Evolutionary conservation across 257 asterid species (phyloP).

Genomic region (Nicotiana paniculata): DNA sequence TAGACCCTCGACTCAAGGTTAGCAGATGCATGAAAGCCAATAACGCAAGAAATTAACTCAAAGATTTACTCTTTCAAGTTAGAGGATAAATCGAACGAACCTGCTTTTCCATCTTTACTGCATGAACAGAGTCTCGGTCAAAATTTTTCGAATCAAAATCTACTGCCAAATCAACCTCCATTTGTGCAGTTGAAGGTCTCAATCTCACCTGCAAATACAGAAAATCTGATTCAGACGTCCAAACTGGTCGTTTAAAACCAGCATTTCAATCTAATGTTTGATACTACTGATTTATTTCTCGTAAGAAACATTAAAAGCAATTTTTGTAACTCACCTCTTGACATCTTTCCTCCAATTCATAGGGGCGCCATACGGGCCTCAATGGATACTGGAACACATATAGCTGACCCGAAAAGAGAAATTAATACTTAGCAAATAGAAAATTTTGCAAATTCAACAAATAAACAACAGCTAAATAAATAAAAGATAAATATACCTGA

Average conservation of each 20-base stretch:
- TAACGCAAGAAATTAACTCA: too few species aligned
- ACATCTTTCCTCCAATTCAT: constrained; percentile 65
- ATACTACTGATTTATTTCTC: neutral
- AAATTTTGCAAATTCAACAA: neutral
- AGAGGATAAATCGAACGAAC: constrained; percentile 19
- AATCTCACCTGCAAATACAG: constrained; percentile 60
- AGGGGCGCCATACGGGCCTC: constrained; percentile 85
- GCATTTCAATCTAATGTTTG: neutral
- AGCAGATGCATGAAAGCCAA: too few species aligned
- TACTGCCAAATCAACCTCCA: constrained; percentile 73
- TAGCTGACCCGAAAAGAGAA: constrained; percentile 29
- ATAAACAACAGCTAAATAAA: neutral
- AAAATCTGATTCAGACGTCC: neutral
- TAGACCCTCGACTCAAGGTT: too few species aligned
- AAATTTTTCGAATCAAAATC: constrained; percentile 61
- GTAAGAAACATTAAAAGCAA: neutral
- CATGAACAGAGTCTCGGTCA: constrained; percentile 39
- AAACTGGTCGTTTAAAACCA: neutral
- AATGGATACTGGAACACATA: constrained; percentile 70
- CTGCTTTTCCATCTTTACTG: constrained; percentile 10
- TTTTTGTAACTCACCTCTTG: constrained; percentile 40
- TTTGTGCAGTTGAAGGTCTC: constrained; percentile 43
- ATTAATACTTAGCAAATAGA: neutral
- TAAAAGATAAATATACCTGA: constrained; percentile 24
- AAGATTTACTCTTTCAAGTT: neutral